Conservation (phyloP, 2,329 filamentous ascomycete genomes). For the Paracamarosporium sp. region DNA sequence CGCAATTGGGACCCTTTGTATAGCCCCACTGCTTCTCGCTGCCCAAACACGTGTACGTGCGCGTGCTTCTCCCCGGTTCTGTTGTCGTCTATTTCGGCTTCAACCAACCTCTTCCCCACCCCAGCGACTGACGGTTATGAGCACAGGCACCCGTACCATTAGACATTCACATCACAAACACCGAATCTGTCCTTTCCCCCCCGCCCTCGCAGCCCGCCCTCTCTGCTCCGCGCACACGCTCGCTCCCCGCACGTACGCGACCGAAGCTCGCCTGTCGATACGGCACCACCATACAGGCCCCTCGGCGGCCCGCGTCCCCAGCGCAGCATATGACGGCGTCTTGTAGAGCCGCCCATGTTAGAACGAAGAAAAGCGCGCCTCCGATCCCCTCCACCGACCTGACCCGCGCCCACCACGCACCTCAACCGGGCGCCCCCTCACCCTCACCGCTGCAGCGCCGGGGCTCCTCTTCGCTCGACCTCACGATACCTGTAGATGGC, state of each 20-base stretch:
- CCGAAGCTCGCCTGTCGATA: slow-evolving; percentile 12
- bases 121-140: slow-evolving; percentile 25
- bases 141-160: slow-evolving; percentile 13
- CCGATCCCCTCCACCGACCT: slow-evolving; percentile 53
- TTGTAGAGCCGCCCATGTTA: slow-evolving; percentile 53
- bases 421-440: slow-evolving; percentile 28
- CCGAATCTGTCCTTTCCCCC: not conserved
- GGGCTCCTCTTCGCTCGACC: slow-evolving; percentile 27
- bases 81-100: slow-evolving; percentile 25
- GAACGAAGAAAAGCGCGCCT: slow-evolving; percentile 56
- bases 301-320: slow-evolving; percentile 31
- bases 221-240: slow-evolving; percentile 20
- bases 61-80: slow-evolving; percentile 33
- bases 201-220: slow-evolving; percentile 1
- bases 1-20: slow-evolving; percentile 42
- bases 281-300: slow-evolving; percentile 33
- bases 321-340: slow-evolving; percentile 42
- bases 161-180: slow-evolving; percentile 5
- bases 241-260: slow-evolving; percentile 5
- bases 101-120: slow-evolving; percentile 27
- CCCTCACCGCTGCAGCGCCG: slow-evolving; percentile 38
- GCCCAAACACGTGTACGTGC: slow-evolving; percentile 34
- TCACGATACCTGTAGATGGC: slow-evolving; percentile 64
- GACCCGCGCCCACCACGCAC: slow-evolving; percentile 31
- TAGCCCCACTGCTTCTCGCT: slow-evolving; percentile 29